Percentiles rank a stretch among this genome's conserved stretches.
Conservation (phyloP, 805 yeast genomes). For the Lachancea kluyveri region DNA sequence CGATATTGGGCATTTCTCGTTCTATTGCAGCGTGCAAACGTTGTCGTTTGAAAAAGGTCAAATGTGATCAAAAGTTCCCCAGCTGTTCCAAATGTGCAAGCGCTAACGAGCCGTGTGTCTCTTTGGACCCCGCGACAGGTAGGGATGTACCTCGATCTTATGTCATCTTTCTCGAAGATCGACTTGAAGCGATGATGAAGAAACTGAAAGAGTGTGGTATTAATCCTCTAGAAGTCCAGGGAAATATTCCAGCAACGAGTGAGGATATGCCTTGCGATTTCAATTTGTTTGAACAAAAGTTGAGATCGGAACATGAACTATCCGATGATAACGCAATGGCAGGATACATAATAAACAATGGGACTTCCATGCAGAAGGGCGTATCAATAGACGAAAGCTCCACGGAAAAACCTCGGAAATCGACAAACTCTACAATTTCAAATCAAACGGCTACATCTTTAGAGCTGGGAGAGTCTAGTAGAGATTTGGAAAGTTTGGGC, state of each 20-base stretch:
- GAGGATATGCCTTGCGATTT: constrained; percentile 24
- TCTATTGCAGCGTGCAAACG: constrained; percentile 81
- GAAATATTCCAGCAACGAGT: constrained; percentile 25
- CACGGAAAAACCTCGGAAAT: not conserved
- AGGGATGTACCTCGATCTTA: constrained; percentile 79
- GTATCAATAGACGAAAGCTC: constrained; percentile 1
- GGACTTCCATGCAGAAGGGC: constrained; percentile 17
- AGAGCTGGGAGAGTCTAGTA: constrained; percentile 20
- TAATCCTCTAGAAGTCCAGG: constrained; percentile 24
- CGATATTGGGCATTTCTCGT: constrained; percentile 44
- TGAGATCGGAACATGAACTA: constrained; percentile 16
- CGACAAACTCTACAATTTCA: not conserved
- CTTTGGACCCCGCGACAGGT: constrained; percentile 84
- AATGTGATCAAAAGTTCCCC: constrained; percentile 56
- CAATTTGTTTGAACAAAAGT: constrained; percentile 15
- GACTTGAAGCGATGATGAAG: constrained; percentile 50
- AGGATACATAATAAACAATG: constrained; percentile 22
- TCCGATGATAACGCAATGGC: constrained; percentile 21
- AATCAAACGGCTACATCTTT: constrained; percentile 2
- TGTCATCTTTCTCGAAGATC: constrained; percentile 63
- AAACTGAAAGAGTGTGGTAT: constrained; percentile 40
- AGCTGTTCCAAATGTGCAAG: constrained; percentile 49
- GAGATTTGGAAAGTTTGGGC: constrained; percentile 18
- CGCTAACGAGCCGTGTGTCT: constrained; percentile 69
- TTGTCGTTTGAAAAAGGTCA: constrained; percentile 63